Percentiles rank a stretch among this genome's conserved stretches.
Evolutionary conservation across 1,284 basidiomycete species (phyloP).

Genomic region (Rhodotorula sp.): DNA sequence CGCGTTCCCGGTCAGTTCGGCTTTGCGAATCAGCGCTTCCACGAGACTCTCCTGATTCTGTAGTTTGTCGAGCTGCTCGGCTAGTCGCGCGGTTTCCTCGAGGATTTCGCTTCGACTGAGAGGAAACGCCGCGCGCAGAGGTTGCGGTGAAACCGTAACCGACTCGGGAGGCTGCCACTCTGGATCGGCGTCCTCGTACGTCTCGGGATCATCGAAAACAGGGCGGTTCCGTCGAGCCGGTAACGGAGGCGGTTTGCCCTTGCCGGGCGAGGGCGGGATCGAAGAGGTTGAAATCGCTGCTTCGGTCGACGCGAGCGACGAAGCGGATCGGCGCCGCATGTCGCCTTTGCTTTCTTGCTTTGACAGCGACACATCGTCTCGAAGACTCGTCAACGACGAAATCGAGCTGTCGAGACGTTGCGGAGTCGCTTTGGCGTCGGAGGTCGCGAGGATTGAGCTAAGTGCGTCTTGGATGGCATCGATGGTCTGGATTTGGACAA

Average conservation of each 20-base stretch:
- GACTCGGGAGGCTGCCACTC: conserved; percentile 10
- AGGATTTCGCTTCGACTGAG: conserved; percentile 49
- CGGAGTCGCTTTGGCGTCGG: conserved; percentile 8
- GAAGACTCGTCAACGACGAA: background rate
- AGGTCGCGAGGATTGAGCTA: conserved; percentile 64
- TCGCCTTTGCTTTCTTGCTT: too few species aligned
- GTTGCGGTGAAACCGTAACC: conserved; percentile 18
- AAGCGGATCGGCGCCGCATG: background rate
- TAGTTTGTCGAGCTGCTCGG: conserved; percentile 70
- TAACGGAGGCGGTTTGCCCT: background rate
- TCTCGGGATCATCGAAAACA: conserved; percentile 49
- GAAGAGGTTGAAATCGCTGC: background rate
- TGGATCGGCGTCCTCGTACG: conserved; percentile 8
- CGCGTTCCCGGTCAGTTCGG: conserved; percentile 84
- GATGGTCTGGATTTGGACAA: conserved; percentile 69
- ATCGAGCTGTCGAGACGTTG: background rate
- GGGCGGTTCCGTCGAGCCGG: conserved; percentile 17
- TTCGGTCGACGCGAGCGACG: background rate
- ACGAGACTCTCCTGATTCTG: conserved; percentile 78
- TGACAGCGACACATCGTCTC: background rate
- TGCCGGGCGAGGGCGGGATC: background rate
- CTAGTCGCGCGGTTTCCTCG: conserved; percentile 72
- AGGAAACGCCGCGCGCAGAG: background rate
- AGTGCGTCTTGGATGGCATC: conserved; percentile 91
- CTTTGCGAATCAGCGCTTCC: conserved; percentile 82